Evolutionary conservation across 2,329 filamentous ascomycete genomes (phyloP), one percentile per base, ranked within the genome.

Genomic region (Neonectria coccinea): DNA sequence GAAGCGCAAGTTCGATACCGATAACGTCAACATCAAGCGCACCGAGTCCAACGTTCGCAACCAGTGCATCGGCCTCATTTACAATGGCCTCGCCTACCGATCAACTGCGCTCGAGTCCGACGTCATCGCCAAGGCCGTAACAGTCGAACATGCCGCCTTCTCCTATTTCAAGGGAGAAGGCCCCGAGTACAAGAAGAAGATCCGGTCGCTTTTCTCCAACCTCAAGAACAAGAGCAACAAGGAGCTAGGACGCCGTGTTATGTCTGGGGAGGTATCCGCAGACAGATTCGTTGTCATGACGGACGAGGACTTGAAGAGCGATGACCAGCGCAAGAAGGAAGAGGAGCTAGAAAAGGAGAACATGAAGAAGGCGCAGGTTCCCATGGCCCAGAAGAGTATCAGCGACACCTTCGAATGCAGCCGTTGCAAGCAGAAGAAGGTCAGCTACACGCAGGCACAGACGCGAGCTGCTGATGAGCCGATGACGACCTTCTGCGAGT

Each of bases 321-420:
- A 90, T 54, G 90, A 96, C 79, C 91, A 92, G 80, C 89, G 90
- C 66, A 89, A 88, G 73, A 88, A 91, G 75, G 94, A 97, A 71
- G 83, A 87, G 71, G 89, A 89, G 78, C 86, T 97, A 55, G 86
- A 94, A 77, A 89, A 92, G 80, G 93, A 97, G 81, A 99, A 99
- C 80, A 94, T 98, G 92, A 94, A 94, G 83, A 93, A 95, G 80
- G 93, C 96, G 1, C 97, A 98, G 89, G 94, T 97, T 11, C 92
- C 95, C 62, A 92, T 94, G 85, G 92, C 89, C 18, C 91, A 97
- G 81, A 96, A 94, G 86, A 94, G 91, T 77, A 93, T 97, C 81
- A 94, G 91, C 77, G 91, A 92, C 77, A 92, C 91, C 62, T 86
- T 98, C 75, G 91, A 93, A 80, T 99, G 96, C 82, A 89, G 93